Base-by-base conservation (phyloP, 192 early-diverging fungal genomes). In the Coemansia sp. region DNA sequence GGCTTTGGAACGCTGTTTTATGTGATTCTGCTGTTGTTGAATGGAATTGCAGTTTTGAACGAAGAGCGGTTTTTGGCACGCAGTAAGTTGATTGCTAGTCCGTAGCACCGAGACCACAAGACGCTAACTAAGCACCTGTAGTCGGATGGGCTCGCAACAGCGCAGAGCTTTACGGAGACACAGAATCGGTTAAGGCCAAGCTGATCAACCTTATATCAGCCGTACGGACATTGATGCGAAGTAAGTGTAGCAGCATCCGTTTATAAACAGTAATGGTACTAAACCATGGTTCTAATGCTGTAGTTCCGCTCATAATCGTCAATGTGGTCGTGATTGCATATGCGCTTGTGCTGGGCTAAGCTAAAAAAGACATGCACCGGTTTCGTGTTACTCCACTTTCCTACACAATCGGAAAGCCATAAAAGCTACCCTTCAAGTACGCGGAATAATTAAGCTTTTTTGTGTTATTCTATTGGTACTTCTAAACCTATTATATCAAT, bases 11-110 rank as follows among this genome's bases (percentile, higher is more conserved):
- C 85, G 23, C 72, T 95, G 38, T 77, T 95, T 48, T 89, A 93
- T 66, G 81, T 91, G 14, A 57, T 80, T 35, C 78, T 95, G 35
- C 82, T 93, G 68, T 80, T 93, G 52, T 81, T 94, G 57, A 96
- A 96, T 71, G 91, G 88, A 18, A 78, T 96, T 30, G 93, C 93
- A 42, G 82, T 96, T 50, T 69, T 96, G 43, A 91, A 91, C 64
- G 93, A 96, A 75, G 91, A 96, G 57, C 86, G 93, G 18, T 96
- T 96, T 65, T 80, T 96, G 18, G 89, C 91, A 8, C 79, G 89
- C 66, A 92, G 92, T 94, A 86, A 62, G 82, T 71, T 48, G 23
- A 26, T 26, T 26, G 23, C 23, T 26, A 26, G 23, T 26, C 23
- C 23, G 23, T 26, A 26, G 23, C 23, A 26, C 23, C 2, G 23